Conservation (phyloP, 2,329 filamentous ascomycete genomes). For the Alternaria consortialis region DNA sequence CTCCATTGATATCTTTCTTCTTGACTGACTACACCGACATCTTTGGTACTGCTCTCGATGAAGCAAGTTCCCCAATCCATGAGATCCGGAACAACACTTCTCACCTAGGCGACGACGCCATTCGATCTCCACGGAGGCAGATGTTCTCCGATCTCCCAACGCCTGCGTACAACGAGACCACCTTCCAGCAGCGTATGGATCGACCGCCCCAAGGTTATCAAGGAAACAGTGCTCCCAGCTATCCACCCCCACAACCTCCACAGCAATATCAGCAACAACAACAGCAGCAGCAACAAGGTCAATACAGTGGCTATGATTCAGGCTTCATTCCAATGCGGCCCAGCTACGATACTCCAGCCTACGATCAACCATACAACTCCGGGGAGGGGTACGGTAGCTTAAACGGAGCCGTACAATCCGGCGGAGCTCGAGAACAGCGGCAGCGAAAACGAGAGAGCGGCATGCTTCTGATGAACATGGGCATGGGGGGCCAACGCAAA, state of each 20-base stretch:
- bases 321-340: slow-evolving; percentile 63
- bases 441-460: slow-evolving; percentile 50
- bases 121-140: slow-evolving; percentile 70
- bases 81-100: slow-evolving; percentile 56
- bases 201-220: slow-evolving; percentile 37
- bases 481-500: slow-evolving; percentile 47
- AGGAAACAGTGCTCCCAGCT: slow-evolving; percentile 28
- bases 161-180: slow-evolving; percentile 67
- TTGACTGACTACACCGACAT: slow-evolving; percentile 89
- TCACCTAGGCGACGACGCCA: slow-evolving; percentile 62
- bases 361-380: slow-evolving; percentile 39
- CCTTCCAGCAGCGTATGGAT: slow-evolving; percentile 53
- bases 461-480: slow-evolving; percentile 53
- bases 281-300: slow-evolving; percentile 36
- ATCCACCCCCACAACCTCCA: slow-evolving; percentile 38
- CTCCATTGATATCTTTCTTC: slow-evolving; percentile 92
- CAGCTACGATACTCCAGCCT: slow-evolving; percentile 54
- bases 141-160: slow-evolving; percentile 74
- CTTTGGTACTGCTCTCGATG: slow-evolving; percentile 76
- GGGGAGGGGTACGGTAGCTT: slow-evolving; percentile 47
- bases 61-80: slow-evolving; percentile 54
- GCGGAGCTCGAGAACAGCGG: slow-evolving; percentile 41
- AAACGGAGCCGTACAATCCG: slow-evolving; percentile 41
- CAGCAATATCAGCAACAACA: slow-evolving; percentile 23
- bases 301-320: slow-evolving; percentile 54